A percentile compares a stretch with the other conserved stretches of the same genome.
These are phyloP conservation scores for Zygosaccharomyces gambellarensis DNA, from an alignment of 805 yeast species.

Conservation along the genomic window DNA sequence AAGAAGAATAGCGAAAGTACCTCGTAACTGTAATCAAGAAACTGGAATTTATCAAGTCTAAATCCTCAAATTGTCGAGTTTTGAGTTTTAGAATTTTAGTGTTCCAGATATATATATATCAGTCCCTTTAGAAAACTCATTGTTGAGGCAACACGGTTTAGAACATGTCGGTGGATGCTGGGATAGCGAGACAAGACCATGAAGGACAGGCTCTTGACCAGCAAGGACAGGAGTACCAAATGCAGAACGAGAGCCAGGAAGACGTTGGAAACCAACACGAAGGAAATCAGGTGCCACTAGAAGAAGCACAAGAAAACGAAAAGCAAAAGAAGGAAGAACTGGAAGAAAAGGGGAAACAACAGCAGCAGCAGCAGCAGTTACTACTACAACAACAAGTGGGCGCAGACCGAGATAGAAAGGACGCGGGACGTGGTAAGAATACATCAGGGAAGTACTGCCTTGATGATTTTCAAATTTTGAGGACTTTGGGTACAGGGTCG, in stretches of 20 bases:
- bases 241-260: background rate
- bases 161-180: background rate
- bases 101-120: background rate
- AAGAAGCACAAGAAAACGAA: conserved; percentile 8
- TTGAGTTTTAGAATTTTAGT: background rate
- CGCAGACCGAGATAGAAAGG: conserved; percentile 6
- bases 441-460: conserved; percentile 70
- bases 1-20: no score
- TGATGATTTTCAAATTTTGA: conserved; percentile 72
- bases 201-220: background rate
- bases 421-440: conserved; percentile 14
- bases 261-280: conserved; percentile 1
- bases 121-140: background rate
- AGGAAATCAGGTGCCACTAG: conserved; percentile 5
- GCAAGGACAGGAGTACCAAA: background rate
- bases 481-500: conserved; percentile 93
- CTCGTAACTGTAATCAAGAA: background rate
- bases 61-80: background rate
- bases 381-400: background rate
- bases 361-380: conserved; percentile 2
- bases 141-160: background rate
- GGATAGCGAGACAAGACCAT: background rate
- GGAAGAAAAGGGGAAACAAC: conserved; percentile 6
- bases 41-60: background rate
- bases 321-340: conserved; percentile 6